phyloP scores from a whole-genome alignment of 192 early-diverging fungal species.

The Coemansia sp. region DNA sequence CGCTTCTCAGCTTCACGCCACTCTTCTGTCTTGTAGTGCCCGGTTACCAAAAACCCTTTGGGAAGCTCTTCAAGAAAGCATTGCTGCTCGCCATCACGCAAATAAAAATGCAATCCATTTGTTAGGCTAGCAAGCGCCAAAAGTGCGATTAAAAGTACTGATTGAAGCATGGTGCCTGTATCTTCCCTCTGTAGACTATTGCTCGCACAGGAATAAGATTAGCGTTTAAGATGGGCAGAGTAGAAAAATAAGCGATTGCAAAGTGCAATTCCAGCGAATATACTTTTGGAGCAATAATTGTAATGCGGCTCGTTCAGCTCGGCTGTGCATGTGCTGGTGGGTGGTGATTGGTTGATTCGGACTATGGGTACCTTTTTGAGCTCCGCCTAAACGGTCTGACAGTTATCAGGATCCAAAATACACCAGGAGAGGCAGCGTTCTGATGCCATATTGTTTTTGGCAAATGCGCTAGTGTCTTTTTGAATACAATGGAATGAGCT shows the following conservation, averaged over 20 bases:
- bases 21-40: conserved; percentile 82
- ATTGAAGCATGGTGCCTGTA: conserved; percentile 20
- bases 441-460: too few species aligned
- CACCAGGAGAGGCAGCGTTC: too few species aligned
- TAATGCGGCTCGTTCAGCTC: background rate
- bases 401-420: too few species aligned
- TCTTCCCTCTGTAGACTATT: background rate
- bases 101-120: conserved; percentile 84
- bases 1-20: conserved; percentile 62
- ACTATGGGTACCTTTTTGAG: too few species aligned
- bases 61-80: conserved; percentile 96
- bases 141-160: conserved; percentile 22
- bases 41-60: conserved; percentile 78
- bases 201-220: background rate
- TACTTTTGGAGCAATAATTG: too few species aligned
- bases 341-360: background rate
- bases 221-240: background rate
- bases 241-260: conserved; percentile 1
- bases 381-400: too few species aligned
- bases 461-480: too few species aligned
- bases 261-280: background rate
- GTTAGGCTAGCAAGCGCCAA: conserved; percentile 24
- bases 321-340: background rate
- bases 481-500: too few species aligned
- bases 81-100: conserved; percentile 80